Evolutionary conservation across 2,329 filamentous ascomycete genomes (phyloP).

Genomic region (Nemania abortiva): DNA sequence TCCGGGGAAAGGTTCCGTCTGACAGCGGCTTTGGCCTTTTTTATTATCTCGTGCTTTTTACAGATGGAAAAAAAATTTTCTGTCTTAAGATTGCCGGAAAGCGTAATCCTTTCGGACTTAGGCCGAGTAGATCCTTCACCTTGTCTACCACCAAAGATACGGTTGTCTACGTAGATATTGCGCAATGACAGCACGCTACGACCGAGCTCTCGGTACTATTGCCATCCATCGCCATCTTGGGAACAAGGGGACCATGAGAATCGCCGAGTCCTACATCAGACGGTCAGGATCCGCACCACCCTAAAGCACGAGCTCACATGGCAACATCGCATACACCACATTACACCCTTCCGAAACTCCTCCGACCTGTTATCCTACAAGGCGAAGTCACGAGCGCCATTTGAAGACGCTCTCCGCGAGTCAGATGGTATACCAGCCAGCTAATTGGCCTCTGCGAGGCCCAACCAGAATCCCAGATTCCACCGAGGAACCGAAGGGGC

Average conservation of each 20-base stretch:
- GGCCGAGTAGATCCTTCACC: conserved; percentile 18
- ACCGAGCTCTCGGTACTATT: conserved; percentile 20
- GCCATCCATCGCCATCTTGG: conserved; percentile 3
- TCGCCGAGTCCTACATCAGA: conserved; percentile 15
- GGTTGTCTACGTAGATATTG: neutral
- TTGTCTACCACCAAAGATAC: conserved; percentile 18
- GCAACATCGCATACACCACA: neutral
- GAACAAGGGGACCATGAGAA: conserved; percentile 6
- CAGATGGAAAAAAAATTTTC: conserved; percentile 28
- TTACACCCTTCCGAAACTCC: neutral
- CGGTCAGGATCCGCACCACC: conserved; percentile 14
- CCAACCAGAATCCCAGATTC: conserved; percentile 1
- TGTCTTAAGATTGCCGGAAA: conserved; percentile 23
- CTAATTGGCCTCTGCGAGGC: neutral
- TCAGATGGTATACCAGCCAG: neutral
- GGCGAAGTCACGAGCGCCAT: conserved; percentile 7
- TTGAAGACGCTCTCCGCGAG: neutral
- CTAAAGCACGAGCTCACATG: conserved; percentile 1
- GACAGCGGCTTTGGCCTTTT: conserved; percentile 22
- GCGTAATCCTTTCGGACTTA: conserved; percentile 21
- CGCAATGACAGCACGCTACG: conserved; percentile 22
- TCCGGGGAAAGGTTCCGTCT: conserved; percentile 39
- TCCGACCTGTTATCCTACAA: conserved; percentile 2
- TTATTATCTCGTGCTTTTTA: conserved; percentile 21
- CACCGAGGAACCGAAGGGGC: neutral